Percentiles rank a stretch among this genome's conserved stretches.
phyloP scores from a whole-genome alignment of 2,329 filamentous ascomycete species.

The Aspergillus sergii region DNA sequence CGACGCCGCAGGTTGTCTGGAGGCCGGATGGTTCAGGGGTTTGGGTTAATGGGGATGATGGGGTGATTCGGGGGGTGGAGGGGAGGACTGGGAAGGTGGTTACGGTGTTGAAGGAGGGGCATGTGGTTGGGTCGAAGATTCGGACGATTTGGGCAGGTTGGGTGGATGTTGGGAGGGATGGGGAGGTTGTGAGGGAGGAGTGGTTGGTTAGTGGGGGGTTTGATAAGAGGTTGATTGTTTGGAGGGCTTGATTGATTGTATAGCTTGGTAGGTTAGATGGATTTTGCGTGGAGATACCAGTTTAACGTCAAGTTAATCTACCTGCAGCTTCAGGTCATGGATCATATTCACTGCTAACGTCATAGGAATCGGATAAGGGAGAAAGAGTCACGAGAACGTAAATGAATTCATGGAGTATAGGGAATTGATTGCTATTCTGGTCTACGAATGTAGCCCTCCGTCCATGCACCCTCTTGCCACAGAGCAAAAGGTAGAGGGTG shows the following conservation, averaged over 20 bases:
- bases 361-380: not conserved
- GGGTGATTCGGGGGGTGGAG: conserved; percentile 62
- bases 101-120: conserved; percentile 51
- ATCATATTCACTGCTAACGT: not conserved
- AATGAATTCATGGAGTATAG: not conserved
- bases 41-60: conserved; percentile 68
- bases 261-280: not conserved
- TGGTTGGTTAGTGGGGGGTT: conserved; percentile 66
- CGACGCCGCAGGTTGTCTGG: conserved; percentile 64
- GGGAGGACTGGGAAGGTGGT: conserved; percentile 60
- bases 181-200: conserved; percentile 46
- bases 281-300: not conserved
- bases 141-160: conserved; percentile 60
- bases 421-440: not conserved
- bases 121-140: conserved; percentile 61
- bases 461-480: conserved; percentile 50
- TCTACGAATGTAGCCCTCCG: conserved; percentile 45
- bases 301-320: too few relatives aligned
- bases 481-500: conserved; percentile 43
- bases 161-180: conserved; percentile 32
- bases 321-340: too few relatives aligned
- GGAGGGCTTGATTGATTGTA: conserved; percentile 41
- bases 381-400: not conserved
- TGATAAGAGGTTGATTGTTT: conserved; percentile 63
- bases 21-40: conserved; percentile 63